These are phyloP conservation scores for Polytrichum formosum DNA, from an alignment of 225 moss, liverwort and hornwort genomes.

Conservation along the genomic window DNA sequence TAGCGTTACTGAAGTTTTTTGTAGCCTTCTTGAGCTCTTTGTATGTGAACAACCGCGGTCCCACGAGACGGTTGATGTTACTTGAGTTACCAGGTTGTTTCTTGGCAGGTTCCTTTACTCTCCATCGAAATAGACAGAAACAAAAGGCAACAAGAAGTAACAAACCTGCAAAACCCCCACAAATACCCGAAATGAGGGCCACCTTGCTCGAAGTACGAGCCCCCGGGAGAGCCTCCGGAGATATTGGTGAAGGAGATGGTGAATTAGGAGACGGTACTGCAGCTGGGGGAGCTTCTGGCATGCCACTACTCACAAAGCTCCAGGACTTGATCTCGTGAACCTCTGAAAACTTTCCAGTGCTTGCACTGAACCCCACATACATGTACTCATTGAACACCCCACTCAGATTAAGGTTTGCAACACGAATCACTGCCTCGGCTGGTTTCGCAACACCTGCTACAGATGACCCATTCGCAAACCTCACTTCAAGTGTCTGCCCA, in stretches of 20 bases:
- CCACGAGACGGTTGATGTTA: background rate
- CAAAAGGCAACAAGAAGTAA: too few species aligned
- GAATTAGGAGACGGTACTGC: background rate
- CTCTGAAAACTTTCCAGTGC: background rate
- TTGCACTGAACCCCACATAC: slow-evolving; percentile 7
- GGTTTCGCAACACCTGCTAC: background rate
- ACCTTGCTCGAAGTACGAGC: background rate
- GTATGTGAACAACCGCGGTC: slow-evolving; percentile 26
- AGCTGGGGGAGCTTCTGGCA: slow-evolving; percentile 3
- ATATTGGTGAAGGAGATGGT: background rate
- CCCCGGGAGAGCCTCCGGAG: too few species aligned
- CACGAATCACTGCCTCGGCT: background rate
- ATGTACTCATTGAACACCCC: background rate
- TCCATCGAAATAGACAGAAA: too few species aligned
- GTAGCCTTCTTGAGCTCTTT: slow-evolving; percentile 18
- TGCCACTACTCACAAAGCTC: slow-evolving; percentile 18
- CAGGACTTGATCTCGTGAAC: background rate
- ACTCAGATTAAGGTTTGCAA: background rate
- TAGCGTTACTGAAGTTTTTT: slow-evolving; percentile 13
- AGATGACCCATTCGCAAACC: slow-evolving; percentile 4
- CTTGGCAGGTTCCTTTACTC: too few species aligned
- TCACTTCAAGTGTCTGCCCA: slow-evolving; percentile 18
- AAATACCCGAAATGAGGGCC: background rate
- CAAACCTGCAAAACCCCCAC: background rate
- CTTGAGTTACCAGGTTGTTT: too few species aligned